phyloP scores from a whole-genome alignment of 139 green algal genomes.

The Yamagishiella unicocca region DNA sequence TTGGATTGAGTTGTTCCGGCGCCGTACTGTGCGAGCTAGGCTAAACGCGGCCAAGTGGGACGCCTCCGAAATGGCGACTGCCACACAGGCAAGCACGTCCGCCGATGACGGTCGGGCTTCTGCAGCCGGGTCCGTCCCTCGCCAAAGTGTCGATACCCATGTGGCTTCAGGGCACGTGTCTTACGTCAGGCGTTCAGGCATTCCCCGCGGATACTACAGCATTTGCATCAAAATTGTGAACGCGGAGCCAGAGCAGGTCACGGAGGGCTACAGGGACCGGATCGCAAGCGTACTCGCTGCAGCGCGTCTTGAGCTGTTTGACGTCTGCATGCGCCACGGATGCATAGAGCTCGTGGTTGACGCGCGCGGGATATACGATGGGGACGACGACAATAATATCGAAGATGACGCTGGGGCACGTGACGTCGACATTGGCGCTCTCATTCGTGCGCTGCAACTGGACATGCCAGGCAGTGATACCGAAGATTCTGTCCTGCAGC shows the following conservation, averaged over 20 bases:
- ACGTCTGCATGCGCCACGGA: neutral
- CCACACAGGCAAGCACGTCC: no score
- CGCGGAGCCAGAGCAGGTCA: neutral
- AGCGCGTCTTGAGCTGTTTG: neutral
- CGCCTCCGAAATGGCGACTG: no score
- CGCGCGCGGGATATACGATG: neutral
- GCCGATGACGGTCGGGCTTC: no score
- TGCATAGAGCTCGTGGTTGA: neutral
- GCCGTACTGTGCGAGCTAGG: no score
- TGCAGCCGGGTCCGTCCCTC: no score
- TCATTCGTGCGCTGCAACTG: neutral
- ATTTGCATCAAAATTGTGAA: neutral
- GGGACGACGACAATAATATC: neutral
- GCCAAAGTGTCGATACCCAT: no score
- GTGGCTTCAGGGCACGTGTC: neutral
- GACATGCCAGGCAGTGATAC: neutral
- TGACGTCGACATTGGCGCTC: neutral
- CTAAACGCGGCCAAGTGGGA: no score
- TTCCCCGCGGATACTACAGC: neutral
- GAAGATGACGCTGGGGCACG: neutral
- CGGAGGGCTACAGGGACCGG: neutral
- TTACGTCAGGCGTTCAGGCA: neutral
- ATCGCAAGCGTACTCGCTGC: neutral
- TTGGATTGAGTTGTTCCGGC: neutral
- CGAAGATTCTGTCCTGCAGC: neutral